A percentile compares a stretch with the other conserved stretches of the same genome.
Evolutionary conservation across 2,329 filamentous ascomycete genomes (phyloP).

Genomic region (Colletotrichum chlorophyti): DNA sequence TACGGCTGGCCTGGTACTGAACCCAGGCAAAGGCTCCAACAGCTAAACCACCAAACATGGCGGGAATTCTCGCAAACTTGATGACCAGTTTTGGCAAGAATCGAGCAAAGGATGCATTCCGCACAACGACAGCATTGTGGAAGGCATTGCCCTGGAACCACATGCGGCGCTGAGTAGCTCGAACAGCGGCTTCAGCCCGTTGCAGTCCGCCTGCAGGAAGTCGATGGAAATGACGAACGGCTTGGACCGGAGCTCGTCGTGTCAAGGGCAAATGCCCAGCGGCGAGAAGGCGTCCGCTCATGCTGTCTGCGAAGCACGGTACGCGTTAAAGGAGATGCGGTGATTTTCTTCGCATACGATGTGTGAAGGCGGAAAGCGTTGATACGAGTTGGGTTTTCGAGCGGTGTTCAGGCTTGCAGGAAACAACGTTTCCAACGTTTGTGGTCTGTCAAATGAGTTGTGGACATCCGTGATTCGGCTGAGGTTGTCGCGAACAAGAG

Average conservation of each 20-base stretch:
- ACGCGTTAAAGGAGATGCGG: background rate
- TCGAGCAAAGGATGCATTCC: slow-evolving; percentile 69
- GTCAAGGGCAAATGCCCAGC: slow-evolving; percentile 73
- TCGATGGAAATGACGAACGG: slow-evolving; percentile 70
- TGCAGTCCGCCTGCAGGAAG: slow-evolving; percentile 74
- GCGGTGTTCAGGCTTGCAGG: too few species aligned
- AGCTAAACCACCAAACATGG: slow-evolving; percentile 88
- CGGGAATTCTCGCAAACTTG: slow-evolving; percentile 87
- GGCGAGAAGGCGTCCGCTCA: slow-evolving; percentile 79
- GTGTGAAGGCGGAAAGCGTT: background rate
- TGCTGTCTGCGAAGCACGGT: slow-evolving; percentile 44
- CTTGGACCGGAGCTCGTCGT: slow-evolving; percentile 63
- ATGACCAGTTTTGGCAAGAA: slow-evolving; percentile 86
- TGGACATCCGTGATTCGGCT: slow-evolving; percentile 2
- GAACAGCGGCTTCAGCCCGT: slow-evolving; percentile 67
- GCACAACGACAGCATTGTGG: slow-evolving; percentile 75
- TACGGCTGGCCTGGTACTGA: slow-evolving; percentile 93
- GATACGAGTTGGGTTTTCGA: too few species aligned
- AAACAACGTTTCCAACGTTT: slow-evolving; percentile 3
- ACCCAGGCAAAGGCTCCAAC: slow-evolving; percentile 89
- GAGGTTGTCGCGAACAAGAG: slow-evolving; percentile 5
- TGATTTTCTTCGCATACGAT: slow-evolving; percentile 14
- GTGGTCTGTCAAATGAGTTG: slow-evolving; percentile 2
- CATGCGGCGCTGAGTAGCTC: slow-evolving; percentile 66
- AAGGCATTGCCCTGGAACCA: slow-evolving; percentile 86